Percentiles rank a stretch among this genome's conserved stretches.
Evolutionary conservation across 371 early-diverging fungal species (phyloP).

Genomic region (Mycotypha africana): DNA sequence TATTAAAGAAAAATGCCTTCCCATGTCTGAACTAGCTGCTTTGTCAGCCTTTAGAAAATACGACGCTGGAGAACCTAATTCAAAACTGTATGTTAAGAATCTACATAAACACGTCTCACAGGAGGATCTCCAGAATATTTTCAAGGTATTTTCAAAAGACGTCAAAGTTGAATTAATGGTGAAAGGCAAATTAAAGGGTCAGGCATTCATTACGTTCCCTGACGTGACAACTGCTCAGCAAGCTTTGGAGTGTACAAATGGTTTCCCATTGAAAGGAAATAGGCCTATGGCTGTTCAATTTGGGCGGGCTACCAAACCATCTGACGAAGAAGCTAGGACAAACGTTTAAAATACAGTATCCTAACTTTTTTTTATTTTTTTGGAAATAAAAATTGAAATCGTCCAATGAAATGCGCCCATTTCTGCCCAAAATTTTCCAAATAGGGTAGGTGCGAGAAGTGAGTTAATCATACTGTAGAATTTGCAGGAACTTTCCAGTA

Average conservation of each 20-base stretch:
- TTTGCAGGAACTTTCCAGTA: no score
- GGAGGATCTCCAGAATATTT: conserved; percentile 26
- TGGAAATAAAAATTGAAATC: no score
- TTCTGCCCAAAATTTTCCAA: no score
- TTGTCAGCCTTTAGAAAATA: conserved; percentile 31
- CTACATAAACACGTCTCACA: conserved; percentile 24
- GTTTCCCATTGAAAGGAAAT: conserved; percentile 24
- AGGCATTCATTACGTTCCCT: conserved; percentile 34
- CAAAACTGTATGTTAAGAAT: conserved; percentile 36
- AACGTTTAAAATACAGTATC: no score
- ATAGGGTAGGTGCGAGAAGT: no score
- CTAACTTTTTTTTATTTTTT: no score
- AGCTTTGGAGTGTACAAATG: conserved; percentile 31
- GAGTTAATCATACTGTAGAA: no score
- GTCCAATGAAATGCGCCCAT: no score
- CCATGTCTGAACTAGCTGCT: conserved; percentile 11
- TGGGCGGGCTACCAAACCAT: no score
- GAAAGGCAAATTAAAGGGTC: conserved; percentile 29
- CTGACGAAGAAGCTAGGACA: no score
- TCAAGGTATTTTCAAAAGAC: conserved; percentile 16
- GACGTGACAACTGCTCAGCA: conserved; percentile 10
- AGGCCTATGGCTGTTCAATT: conserved; percentile 30
- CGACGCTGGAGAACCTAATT: conserved; percentile 18
- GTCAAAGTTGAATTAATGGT: conserved; percentile 26
- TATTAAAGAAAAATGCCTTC: conserved; percentile 8